Evolutionary conservation across 371 early-diverging fungal genomes (phyloP), one percentile per base, ranked within the genome.

Genomic region (Mucor piriformis): DNA sequence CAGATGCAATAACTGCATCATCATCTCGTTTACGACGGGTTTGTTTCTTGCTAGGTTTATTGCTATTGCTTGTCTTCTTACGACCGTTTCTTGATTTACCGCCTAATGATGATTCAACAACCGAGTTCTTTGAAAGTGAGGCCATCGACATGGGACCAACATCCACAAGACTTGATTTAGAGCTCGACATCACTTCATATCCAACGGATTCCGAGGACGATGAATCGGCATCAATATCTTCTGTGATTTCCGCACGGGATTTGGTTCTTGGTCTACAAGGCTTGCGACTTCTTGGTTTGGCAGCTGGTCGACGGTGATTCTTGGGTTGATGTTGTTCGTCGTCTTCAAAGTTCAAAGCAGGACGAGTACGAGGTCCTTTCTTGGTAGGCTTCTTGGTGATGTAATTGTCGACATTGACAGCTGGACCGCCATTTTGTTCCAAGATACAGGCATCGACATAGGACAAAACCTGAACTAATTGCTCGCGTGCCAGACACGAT

Each of bases 371-470:
- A 18, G 52, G 55, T 18, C 54, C 56, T 38, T 55, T 63, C 40
- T 55, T 64, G 12, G 49, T 34, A 8, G 55, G 18, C 20, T 56
- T 35, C 32, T 60, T 59, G 33, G 63, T 52, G 33, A 80, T 72
- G 50, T 66, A 80, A 38, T 70, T 54, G 4, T 73, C 61, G 0
- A 80, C 56, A 46, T 71, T 60, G 2, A 80, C 80, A 44, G 63
- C 54, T 13, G 77, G 71, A n/a, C 80, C 80, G 24, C 80, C 80
- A 6, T 69, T 61, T 54, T 80, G 80, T 42, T 80, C 80, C 8
- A 57, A 32, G 47, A 80, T 70, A 57, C 80, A 80, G 15, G 80
- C 80, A 43, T 80, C 80, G 2, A 80, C 80, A 71, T 80, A 80
- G 15, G 62, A 67, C 48, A 80, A 23, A 3, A 80, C 57, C 33